These are phyloP conservation scores for Fusarium beomiforme DNA, from an alignment of 2,329 filamentous ascomycete species.

Conservation along the genomic window DNA sequence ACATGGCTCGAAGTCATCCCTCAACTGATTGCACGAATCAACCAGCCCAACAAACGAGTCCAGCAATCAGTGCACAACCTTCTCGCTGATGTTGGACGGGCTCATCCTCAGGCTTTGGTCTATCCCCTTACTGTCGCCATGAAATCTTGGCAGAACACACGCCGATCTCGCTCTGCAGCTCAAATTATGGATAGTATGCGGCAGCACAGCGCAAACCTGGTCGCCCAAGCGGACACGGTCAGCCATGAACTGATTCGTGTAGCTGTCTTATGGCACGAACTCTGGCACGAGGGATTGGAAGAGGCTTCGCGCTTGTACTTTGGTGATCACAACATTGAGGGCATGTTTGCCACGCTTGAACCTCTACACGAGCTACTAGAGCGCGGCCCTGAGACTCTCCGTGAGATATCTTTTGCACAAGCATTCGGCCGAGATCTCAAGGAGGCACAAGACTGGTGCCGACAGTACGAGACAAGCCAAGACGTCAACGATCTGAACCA, in stretches of 20 bases:
- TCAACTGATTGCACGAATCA: slow-evolving; percentile 96
- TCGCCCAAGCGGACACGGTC: slow-evolving; percentile 94
- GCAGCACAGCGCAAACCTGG: slow-evolving; percentile 89
- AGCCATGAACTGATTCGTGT: slow-evolving; percentile 97
- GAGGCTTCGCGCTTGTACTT: slow-evolving; percentile 98
- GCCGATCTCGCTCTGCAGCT: slow-evolving; percentile 85
- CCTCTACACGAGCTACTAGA: slow-evolving; percentile 94
- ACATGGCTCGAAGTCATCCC: slow-evolving; percentile 99
- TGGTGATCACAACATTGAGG: slow-evolving; percentile 95
- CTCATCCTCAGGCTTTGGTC: slow-evolving; percentile 94
- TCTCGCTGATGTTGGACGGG: slow-evolving; percentile 89
- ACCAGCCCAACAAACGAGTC: slow-evolving; percentile 90
- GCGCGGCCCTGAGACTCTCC: slow-evolving; percentile 88
- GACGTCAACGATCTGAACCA: slow-evolving; percentile 96
- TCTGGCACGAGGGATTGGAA: slow-evolving; percentile 98
- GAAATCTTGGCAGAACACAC: slow-evolving; percentile 86
- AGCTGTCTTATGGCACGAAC: slow-evolving; percentile 97
- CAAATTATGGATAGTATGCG: slow-evolving; percentile 99
- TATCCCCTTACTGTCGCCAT: slow-evolving; percentile 98
- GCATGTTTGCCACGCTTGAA: slow-evolving; percentile 92
- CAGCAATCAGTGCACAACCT: slow-evolving; percentile 92
- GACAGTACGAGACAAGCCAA: slow-evolving; percentile 86
- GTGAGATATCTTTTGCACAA: slow-evolving; percentile 97
- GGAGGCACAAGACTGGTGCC: slow-evolving; percentile 96
- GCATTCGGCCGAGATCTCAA: slow-evolving; percentile 95